A percentile compares a stretch with the other conserved stretches of the same genome.
phyloP scores from a whole-genome alignment of 2,329 filamentous ascomycete genomes.

The Colletotrichum sidae region DNA sequence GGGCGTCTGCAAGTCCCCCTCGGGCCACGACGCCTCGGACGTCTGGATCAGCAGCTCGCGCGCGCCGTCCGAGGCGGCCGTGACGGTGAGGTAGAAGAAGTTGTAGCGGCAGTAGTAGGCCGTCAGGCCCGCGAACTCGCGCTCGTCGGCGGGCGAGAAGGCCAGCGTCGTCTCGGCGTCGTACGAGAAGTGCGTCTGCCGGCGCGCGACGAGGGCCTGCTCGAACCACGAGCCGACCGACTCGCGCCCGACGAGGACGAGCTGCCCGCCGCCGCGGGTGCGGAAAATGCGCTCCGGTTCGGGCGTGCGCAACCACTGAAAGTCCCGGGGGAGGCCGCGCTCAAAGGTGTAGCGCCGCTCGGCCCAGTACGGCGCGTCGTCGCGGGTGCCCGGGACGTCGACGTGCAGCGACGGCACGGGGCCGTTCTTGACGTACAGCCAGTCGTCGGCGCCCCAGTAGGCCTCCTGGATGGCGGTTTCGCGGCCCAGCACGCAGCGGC shows the following conservation, averaged over 20 bases:
- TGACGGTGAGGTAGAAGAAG: conserved; percentile 73
- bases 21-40: conserved; percentile 68
- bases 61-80: conserved; percentile 65
- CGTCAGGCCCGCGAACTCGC: conserved; percentile 70
- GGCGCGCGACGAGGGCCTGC: conserved; percentile 65
- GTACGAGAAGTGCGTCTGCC: conserved; percentile 70
- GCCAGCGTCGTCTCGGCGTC: conserved; percentile 68
- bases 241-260: conserved; percentile 64
- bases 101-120: conserved; percentile 74
- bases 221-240: conserved; percentile 69
- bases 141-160: conserved; percentile 67
- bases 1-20: conserved; percentile 58
- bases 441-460: conserved; percentile 70
- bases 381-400: conserved; percentile 59
- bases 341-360: conserved; percentile 61
- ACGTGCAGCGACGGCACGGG: conserved; percentile 66
- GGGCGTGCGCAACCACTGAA: conserved; percentile 69
- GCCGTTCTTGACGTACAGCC: conserved; percentile 71
- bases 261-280: conserved; percentile 48
- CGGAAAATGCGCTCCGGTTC: conserved; percentile 65
- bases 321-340: conserved; percentile 59
- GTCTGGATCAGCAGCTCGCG: conserved; percentile 68
- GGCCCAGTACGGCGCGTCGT: conserved; percentile 63
- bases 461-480: conserved; percentile 70
- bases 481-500: conserved; percentile 65